phyloP scores from a whole-genome alignment of 176 grass and related monocot genomes.

The Canna indica region DNA sequence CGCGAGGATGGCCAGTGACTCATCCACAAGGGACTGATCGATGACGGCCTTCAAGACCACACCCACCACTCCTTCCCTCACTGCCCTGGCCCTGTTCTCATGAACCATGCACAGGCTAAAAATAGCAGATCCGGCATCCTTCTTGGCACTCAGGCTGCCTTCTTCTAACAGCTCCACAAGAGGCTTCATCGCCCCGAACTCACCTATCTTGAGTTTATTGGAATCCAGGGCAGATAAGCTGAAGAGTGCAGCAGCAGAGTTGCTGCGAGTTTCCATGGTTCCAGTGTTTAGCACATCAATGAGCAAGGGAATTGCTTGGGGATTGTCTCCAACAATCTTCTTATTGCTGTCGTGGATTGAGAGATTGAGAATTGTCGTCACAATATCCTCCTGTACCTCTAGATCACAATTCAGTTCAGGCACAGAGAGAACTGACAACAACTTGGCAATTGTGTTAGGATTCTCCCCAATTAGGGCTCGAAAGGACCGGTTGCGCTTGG shows the following conservation, averaged over 20 bases:
- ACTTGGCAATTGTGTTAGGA: conserved; percentile 44
- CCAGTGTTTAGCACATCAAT: conserved; percentile 47
- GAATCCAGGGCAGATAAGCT: conserved; percentile 64
- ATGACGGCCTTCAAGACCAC: conserved; percentile 46
- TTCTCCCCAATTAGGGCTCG: conserved; percentile 60
- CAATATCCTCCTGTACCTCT: conserved; percentile 54
- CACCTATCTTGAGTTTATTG: conserved; percentile 60
- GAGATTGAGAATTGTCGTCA: conserved; percentile 76
- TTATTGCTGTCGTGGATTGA: conserved; percentile 80
- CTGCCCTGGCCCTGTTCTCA: conserved; percentile 49
- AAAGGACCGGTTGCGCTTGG: conserved; percentile 50
- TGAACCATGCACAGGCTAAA: conserved; percentile 53
- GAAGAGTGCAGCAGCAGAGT: conserved; percentile 70
- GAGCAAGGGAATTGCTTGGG: conserved; percentile 48
- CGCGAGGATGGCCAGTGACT: conserved; percentile 53
- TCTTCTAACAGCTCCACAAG: conserved; percentile 60
- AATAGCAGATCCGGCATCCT: conserved; percentile 61
- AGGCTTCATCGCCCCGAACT: conserved; percentile 43
- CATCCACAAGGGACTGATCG: conserved; percentile 44
- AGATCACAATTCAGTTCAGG: conserved; percentile 39
- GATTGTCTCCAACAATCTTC: conserved; percentile 59
- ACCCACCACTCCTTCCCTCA: conserved; percentile 36
- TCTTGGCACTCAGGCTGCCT: conserved; percentile 52
- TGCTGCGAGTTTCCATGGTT: conserved; percentile 59
- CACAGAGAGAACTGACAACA: conserved; percentile 37